Evolutionary conservation across 2,329 filamentous ascomycete species (phyloP).

Genomic region (Teratosphaeria epicoccoides): DNA sequence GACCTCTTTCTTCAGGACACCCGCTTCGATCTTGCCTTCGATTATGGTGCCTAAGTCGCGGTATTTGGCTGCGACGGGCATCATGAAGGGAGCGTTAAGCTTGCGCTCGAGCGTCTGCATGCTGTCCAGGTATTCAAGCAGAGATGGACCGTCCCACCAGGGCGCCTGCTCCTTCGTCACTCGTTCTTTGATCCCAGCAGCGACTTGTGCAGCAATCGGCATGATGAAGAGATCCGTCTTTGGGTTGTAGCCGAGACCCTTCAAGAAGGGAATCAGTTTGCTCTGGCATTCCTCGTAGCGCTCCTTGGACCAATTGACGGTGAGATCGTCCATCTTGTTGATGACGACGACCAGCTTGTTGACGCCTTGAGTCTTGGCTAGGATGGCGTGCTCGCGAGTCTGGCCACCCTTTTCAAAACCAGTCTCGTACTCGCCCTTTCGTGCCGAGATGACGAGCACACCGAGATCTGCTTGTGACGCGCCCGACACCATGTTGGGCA

Average conservation of each 20-base stretch:
- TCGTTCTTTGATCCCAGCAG: slow-evolving; percentile 77
- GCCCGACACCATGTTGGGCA: slow-evolving; percentile 89
- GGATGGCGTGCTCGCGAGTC: slow-evolving; percentile 92
- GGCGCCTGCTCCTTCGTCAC: slow-evolving; percentile 64
- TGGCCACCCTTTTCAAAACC: slow-evolving; percentile 95
- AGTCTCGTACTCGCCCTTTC: slow-evolving; percentile 98
- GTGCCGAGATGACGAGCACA: slow-evolving; percentile 87
- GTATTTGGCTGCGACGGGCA: slow-evolving; percentile 94
- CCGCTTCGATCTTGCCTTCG: slow-evolving; percentile 93
- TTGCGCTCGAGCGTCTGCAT: slow-evolving; percentile 93
- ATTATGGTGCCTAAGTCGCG: slow-evolving; percentile 94
- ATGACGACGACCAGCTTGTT: slow-evolving; percentile 91
- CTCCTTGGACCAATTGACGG: slow-evolving; percentile 89
- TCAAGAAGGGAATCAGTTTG: slow-evolving; percentile 80
- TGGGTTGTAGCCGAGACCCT: slow-evolving; percentile 84
- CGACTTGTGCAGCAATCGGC: slow-evolving; percentile 86
- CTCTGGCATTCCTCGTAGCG: slow-evolving; percentile 87
- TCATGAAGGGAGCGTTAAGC: slow-evolving; percentile 97
- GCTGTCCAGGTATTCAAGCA: slow-evolving; percentile 88
- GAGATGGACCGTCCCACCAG: slow-evolving; percentile 82
- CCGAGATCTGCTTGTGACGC: slow-evolving; percentile 77
- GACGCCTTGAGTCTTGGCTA: slow-evolving; percentile 96
- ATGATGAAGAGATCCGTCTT: slow-evolving; percentile 92
- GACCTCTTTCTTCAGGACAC: slow-evolving; percentile 83
- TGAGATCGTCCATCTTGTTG: slow-evolving; percentile 99